Conservation (phyloP, 352 stramenopile species). For the Phytophthora pistaciae region DNA sequence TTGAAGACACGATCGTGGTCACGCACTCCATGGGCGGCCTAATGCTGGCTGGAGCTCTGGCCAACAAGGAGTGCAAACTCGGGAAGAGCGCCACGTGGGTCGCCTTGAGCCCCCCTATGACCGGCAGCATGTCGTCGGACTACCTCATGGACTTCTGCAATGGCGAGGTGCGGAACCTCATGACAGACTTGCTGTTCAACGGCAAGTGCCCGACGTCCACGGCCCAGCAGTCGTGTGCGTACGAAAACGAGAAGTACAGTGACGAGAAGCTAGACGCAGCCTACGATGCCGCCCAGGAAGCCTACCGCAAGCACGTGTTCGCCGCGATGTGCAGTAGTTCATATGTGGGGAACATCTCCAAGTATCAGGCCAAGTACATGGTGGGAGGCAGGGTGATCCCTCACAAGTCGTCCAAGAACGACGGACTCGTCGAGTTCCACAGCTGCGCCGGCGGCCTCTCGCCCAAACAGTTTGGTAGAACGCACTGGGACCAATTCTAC, state of each 20-base stretch:
- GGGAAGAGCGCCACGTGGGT: constrained; percentile 40
- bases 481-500: constrained; percentile 42
- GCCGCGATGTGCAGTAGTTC: constrained; percentile 50
- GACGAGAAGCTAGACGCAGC: constrained; percentile 9
- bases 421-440: constrained; percentile 51
- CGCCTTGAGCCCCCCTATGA: constrained; percentile 46
- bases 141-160: constrained; percentile 48
- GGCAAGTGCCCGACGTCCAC: constrained; percentile 41
- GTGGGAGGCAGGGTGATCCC: constrained; percentile 32
- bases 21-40: constrained; percentile 55
- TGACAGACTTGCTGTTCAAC: constrained; percentile 35
- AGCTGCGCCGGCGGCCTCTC: constrained; percentile 46
- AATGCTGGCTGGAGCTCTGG: constrained; percentile 31
- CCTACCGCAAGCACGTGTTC: constrained; percentile 41
- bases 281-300: constrained; percentile 35
- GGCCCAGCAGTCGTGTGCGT: constrained; percentile 32
- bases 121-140: constrained; percentile 52
- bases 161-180: constrained; percentile 27
- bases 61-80: constrained; percentile 22
- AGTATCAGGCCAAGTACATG: constrained; percentile 45
- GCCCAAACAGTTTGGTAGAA: constrained; percentile 32
- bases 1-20: constrained; percentile 50
- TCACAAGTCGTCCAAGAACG: constrained; percentile 50
- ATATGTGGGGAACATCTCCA: constrained; percentile 48
- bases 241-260: constrained; percentile 44